Base-by-base conservation (phyloP, 768 basidiomycete species). In the Leccinum rimulosum region DNA sequence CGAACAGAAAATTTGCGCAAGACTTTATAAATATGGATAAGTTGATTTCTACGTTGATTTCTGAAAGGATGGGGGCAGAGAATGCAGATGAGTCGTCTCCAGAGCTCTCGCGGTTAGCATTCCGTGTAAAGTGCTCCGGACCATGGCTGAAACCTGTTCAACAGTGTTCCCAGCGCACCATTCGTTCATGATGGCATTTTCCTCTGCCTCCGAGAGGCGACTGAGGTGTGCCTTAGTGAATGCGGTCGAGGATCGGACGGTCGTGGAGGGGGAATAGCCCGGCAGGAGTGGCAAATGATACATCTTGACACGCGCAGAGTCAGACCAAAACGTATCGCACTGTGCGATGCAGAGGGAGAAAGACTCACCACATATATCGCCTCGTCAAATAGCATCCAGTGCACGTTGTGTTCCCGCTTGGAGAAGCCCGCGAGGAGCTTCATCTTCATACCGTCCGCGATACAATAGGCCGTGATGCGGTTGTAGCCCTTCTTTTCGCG, bases 381-480 rank as follows among this genome's bases (percentile, higher is more conserved):
- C 74, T 98, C 95, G 70, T 97, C 95, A 64, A 93, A 98, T 1
- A 93, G 82, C 59, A 95, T 80, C 1, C 87, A 93, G 10, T 76
- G 80, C 11, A 95, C 94, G 56, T 95, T 96, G 70, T 98, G 95
- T 69, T 98, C 95, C 54, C 95, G 79, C 74, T 95, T 96, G 70
- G 97, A 70, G 68, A 95, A 96, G 2, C 87, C 85, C 11, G 88
- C 86, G 22, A 97, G 75, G 0, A 90, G 75, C 71, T 93, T 95
- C 83, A 91, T 88, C 69, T 86, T 86, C 72, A 95, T 87, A 7
- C 82, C 83, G 64, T 95, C 93, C 7, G 91, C 91, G 6, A 94
- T 80, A 63, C 89, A 95, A 71, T 95, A 98, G 3, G 93, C 93
- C 0, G 95, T 94, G 55, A 96, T 82, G 31, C 94, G 80, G 59